Percentiles rank a stretch among this genome's conserved stretches.
These are phyloP conservation scores for Termitomyces sp. DNA, from an alignment of 768 basidiomycete species.

Conservation along the genomic window DNA sequence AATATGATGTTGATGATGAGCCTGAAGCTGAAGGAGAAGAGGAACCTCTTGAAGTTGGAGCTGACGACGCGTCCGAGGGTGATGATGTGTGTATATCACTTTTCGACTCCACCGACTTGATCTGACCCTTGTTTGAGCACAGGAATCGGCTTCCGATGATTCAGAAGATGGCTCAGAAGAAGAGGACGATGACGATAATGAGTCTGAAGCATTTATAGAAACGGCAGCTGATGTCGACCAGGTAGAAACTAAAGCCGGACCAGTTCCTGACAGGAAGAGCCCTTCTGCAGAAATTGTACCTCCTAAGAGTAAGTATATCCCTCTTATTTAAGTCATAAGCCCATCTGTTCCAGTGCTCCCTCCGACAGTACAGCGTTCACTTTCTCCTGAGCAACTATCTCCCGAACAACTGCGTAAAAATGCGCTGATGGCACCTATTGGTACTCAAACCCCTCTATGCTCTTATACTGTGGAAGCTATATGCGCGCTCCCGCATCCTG, in stretches of 20 bases:
- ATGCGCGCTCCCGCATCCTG: slow-evolving; percentile 86
- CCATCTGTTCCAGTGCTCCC: slow-evolving; percentile 13
- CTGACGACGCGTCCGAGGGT: slow-evolving; percentile 61
- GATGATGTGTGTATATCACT: slow-evolving; percentile 53
- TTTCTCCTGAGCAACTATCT: slow-evolving; percentile 30
- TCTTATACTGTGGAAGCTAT: slow-evolving; percentile 87
- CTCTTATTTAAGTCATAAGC: not conserved
- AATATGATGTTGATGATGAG: slow-evolving; percentile 48
- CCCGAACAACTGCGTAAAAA: slow-evolving; percentile 47
- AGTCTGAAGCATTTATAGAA: slow-evolving; percentile 20
- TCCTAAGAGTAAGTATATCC: slow-evolving; percentile 8
- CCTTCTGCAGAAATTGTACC: slow-evolving; percentile 5
- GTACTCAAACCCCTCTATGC: slow-evolving; percentile 34
- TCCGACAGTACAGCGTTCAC: slow-evolving; percentile 24
- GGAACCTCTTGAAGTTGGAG: slow-evolving; percentile 31
- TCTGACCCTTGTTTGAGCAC: not conserved
- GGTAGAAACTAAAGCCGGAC: slow-evolving; percentile 12
- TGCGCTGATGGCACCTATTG: slow-evolving; percentile 28
- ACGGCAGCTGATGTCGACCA: slow-evolving; percentile 22
- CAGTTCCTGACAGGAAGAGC: slow-evolving; percentile 12
- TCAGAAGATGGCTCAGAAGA: slow-evolving; percentile 48
- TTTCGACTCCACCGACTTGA: slow-evolving; percentile 1
- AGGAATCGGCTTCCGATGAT: slow-evolving; percentile 60
- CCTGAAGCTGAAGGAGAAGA: slow-evolving; percentile 50
- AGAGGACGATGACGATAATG: slow-evolving; percentile 46